Conservation (phyloP, 176 grass and related monocot species). For the Cymbopogon citratus region DNA sequence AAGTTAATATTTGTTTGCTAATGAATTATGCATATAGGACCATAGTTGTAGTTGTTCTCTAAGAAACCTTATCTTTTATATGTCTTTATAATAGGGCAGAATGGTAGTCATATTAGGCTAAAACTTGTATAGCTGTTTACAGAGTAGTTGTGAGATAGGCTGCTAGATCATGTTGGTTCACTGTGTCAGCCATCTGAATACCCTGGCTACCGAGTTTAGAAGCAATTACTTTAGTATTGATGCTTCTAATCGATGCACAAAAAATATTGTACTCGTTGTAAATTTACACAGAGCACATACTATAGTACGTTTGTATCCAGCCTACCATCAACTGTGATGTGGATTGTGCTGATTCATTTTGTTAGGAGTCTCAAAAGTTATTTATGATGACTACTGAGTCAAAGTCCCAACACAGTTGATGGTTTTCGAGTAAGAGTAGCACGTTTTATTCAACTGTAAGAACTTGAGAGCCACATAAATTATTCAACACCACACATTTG, state of each 20-base stretch:
- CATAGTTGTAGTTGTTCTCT: neutral
- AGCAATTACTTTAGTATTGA: neutral
- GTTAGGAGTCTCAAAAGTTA: neutral
- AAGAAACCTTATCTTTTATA: neutral
- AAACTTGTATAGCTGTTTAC: neutral
- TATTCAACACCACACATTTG: neutral
- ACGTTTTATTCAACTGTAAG: neutral
- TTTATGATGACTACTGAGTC: neutral
- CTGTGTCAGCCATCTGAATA: neutral
- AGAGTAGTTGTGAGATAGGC: neutral
- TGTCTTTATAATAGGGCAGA: neutral
- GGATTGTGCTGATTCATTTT: neutral
- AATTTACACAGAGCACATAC: neutral
- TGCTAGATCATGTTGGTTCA: neutral
- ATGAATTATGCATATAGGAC: neutral
- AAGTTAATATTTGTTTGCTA: neutral
- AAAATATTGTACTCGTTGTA: neutral
- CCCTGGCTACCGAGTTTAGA: neutral
- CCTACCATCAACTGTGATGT: neutral
- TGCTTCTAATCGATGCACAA: neutral
- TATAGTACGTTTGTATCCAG: neutral
- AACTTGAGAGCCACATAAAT: neutral
- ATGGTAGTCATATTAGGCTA: neutral
- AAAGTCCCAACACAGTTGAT: neutral
- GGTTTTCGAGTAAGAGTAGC: neutral